Evolutionary conservation across 176 grass and related monocot species (phyloP), one percentile per base, ranked within the genome.

Genomic region (Bolboschoenus planiculmis): DNA sequence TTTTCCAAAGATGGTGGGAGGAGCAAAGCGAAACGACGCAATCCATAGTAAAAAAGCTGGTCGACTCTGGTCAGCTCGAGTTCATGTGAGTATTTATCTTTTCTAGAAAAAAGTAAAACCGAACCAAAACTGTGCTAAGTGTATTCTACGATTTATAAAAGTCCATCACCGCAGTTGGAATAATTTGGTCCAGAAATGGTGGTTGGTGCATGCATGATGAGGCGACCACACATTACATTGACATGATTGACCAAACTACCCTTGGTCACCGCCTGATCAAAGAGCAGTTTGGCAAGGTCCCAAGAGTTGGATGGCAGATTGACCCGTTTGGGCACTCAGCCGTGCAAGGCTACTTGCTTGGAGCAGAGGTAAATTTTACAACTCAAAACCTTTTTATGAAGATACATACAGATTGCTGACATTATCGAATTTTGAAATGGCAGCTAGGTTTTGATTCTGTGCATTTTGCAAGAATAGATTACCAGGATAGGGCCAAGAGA

Each of bases 191-290:
- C 80, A 97, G 94, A 92, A 97, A 97, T 86, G 94, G 94, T 56
- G 94, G 94, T 7, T 94, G 92, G 94, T 97, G 92, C 84, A 97
- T 97, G 92, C 94, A 97, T 87, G 94, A 97, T 83, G 94, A 97
- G 89, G 94, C 94, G 59, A 86, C 88, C 1, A 89, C 87, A 2
- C 94, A 97, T 86, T 97, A 97, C 71, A 94, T 92, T 85, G 94
- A 97, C 81, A 94, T 97, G 92, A 97, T 97, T 81, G 94, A 97
- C 88, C 94, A 97, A 83, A 94, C 94, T 37, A 97, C 94, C 48
- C 92, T 97, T 85, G 94, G 94, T 79, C 94, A 97, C 61, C 79
- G 82, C 35, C 31, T 88, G 62, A 97, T 94, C 42, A 97, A 92
- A 86, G 85, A 89, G 57, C 90, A 97, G 18, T 97, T 97, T 66